Evolutionary conservation across 768 basidiomycete genomes (phyloP).

Genomic region (Cystofilobasidium bisporidii): DNA sequence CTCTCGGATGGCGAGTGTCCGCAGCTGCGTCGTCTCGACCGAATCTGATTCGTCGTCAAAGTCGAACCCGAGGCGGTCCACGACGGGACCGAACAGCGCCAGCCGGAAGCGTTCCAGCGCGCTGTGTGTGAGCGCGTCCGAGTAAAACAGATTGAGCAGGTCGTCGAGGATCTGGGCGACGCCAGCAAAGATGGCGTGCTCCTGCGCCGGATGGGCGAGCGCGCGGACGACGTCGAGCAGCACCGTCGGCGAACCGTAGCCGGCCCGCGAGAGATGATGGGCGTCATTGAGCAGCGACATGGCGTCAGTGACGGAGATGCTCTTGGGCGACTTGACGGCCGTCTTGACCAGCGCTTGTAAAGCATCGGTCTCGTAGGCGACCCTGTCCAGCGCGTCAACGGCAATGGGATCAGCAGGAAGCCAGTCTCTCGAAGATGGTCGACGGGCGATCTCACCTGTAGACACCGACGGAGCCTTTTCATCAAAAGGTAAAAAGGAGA

Average conservation of each 20-base stretch:
- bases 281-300: constrained; percentile 83
- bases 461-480: constrained; percentile 39
- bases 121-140: constrained; percentile 50
- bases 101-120: constrained; percentile 43
- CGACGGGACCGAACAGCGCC: constrained; percentile 56
- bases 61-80: constrained; percentile 68
- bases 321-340: constrained; percentile 55
- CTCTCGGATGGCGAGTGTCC: constrained; percentile 56
- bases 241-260: constrained; percentile 63
- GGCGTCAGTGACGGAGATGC: constrained; percentile 71
- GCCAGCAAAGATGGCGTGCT: neutral
- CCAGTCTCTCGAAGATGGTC: too few species aligned
- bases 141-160: constrained; percentile 70
- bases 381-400: constrained; percentile 50
- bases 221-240: constrained; percentile 59
- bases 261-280: constrained; percentile 68
- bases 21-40: constrained; percentile 57
- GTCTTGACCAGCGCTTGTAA: constrained; percentile 67
- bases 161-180: constrained; percentile 51
- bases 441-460: too few species aligned
- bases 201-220: constrained; percentile 44
- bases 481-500: too few species aligned
- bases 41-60: constrained; percentile 57
- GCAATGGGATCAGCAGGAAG: too few species aligned
- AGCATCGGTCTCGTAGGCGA: constrained; percentile 70